Evolutionary conservation across 371 early-diverging fungal genomes (phyloP).

Genomic region (Blyttiomyces sp.): DNA sequence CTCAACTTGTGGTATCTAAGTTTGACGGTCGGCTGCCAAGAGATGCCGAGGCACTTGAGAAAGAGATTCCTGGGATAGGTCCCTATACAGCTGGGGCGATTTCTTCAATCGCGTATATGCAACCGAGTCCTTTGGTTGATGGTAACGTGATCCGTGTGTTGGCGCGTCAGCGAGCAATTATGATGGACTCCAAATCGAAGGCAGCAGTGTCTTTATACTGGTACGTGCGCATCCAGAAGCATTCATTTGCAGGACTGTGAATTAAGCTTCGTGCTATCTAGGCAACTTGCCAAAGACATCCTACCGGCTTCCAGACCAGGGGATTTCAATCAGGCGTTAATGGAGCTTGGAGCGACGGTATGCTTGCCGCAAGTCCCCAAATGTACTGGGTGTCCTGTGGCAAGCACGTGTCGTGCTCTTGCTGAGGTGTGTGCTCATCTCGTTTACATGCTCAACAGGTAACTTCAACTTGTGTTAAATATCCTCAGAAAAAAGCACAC

Average conservation of each 20-base stretch:
- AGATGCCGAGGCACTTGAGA: constrained; percentile 54
- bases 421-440: constrained; percentile 62
- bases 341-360: constrained; percentile 80
- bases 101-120: constrained; percentile 69
- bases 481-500: background rate
- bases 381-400: constrained; percentile 66
- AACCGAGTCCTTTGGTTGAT: constrained; percentile 67
- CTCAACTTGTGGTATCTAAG: constrained; percentile 58
- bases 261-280: constrained; percentile 10
- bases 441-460: too few relatives aligned
- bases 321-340: constrained; percentile 79
- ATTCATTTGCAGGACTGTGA: background rate
- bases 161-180: constrained; percentile 64
- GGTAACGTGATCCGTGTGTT: constrained; percentile 81
- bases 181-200: constrained; percentile 68
- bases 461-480: too few relatives aligned
- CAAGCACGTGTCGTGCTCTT: constrained; percentile 55
- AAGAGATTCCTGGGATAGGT: constrained; percentile 74
- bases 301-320: constrained; percentile 62
- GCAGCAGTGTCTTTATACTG: constrained; percentile 58
- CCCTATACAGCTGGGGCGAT: constrained; percentile 60
- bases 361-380: constrained; percentile 73
- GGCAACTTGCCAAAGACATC: constrained; percentile 59
- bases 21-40: constrained; percentile 59
- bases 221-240: constrained; percentile 35